A percentile compares a stretch with the other conserved stretches of the same genome.
Conservation (phyloP, 305 asterid genomes). For the Rubia peregrina region DNA sequence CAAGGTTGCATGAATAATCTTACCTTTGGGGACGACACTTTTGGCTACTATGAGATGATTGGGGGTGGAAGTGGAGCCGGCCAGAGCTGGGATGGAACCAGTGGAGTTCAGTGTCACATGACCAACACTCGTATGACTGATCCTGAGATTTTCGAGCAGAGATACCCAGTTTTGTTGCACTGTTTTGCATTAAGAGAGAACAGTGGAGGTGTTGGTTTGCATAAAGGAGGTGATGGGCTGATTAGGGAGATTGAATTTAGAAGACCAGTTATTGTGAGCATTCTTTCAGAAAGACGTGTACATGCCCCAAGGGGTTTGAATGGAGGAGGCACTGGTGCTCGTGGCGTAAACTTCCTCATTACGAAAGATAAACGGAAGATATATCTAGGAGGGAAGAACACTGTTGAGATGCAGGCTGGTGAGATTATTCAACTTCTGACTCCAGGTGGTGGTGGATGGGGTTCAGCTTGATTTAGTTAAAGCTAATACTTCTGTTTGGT, state of each 20-base stretch:
- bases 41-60: slow-evolving; percentile 90
- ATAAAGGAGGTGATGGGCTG: slow-evolving; percentile 86
- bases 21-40: slow-evolving; percentile 82
- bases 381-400: slow-evolving; percentile 87
- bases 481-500: not conserved
- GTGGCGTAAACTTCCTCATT: slow-evolving; percentile 73
- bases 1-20: slow-evolving; percentile 98
- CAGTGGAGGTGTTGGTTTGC: slow-evolving; percentile 76
- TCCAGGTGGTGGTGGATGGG: slow-evolving; percentile 99
- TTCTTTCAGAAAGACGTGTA: slow-evolving; percentile 91
- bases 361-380: slow-evolving; percentile 53
- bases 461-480: slow-evolving; percentile 25
- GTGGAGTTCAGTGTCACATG: slow-evolving; percentile 99
- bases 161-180: slow-evolving; percentile 81
- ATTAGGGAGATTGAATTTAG: slow-evolving; percentile 81
- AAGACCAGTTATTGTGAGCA: slow-evolving; percentile 65
- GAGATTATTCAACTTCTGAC: slow-evolving; percentile 79
- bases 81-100: slow-evolving; percentile 82
- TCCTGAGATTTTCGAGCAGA: slow-evolving; percentile 95
- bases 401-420: slow-evolving; percentile 71
- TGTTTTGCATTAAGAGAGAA: slow-evolving; percentile 70
- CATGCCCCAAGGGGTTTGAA: slow-evolving; percentile 84
- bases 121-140: slow-evolving; percentile 98
- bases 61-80: slow-evolving; percentile 99
- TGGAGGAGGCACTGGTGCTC: slow-evolving; percentile 73